These are phyloP conservation scores for Oryza longistaminata DNA, from an alignment of 176 grass and related monocot species.

Conservation along the genomic window DNA sequence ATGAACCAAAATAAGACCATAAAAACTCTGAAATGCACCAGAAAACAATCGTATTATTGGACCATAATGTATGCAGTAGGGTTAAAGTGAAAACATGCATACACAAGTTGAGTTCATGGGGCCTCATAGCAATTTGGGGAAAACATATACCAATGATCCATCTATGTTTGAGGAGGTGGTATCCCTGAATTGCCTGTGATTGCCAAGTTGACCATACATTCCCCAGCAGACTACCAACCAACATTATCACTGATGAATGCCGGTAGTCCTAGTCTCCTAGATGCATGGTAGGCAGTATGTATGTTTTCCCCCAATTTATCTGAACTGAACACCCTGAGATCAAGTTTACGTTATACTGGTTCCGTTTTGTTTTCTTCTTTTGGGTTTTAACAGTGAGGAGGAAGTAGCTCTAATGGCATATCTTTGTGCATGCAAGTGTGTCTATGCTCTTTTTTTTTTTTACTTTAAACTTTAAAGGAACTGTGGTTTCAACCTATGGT, in stretches of 20 bases:
- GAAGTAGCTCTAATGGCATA: neutral
- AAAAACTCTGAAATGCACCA: neutral
- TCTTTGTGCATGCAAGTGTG: neutral
- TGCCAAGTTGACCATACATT: neutral
- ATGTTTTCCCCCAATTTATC: neutral
- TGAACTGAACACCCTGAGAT: too few species aligned
- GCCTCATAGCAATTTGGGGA: neutral
- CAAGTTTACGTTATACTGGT: too few species aligned
- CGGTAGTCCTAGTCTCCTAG: neutral
- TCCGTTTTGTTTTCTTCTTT: too few species aligned
- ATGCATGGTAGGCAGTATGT: neutral
- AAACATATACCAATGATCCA: neutral
- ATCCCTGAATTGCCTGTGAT: neutral
- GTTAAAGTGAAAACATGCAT: neutral
- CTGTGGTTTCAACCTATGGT: neutral
- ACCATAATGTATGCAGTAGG: neutral
- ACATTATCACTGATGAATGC: neutral
- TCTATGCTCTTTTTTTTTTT: neutral
- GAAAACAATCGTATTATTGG: neutral
- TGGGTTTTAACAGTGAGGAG: too few species aligned
- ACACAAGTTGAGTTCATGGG: neutral
- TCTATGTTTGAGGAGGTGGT: neutral
- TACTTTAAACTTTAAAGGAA: neutral
- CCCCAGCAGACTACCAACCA: neutral
- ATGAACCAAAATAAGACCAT: neutral